Evolutionary conservation across 345 rosid genomes (phyloP).

Genomic region (Punica granatum): DNA sequence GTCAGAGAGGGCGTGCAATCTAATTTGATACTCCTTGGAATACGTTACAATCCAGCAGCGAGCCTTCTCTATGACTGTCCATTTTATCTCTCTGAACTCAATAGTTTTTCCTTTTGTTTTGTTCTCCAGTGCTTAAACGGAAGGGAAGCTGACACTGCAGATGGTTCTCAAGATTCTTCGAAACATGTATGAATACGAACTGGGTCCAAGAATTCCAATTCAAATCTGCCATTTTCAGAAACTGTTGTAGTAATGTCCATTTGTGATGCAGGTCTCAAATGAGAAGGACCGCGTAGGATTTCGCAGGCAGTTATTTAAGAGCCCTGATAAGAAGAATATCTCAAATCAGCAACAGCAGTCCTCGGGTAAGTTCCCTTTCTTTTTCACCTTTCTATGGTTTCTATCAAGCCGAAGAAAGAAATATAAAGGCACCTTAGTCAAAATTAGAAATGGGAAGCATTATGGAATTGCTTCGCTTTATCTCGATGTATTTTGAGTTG

Average conservation of each 20-base stretch:
- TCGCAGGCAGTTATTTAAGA: neutral
- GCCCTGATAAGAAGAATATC: slow-evolving; percentile 7
- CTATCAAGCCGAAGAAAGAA: neutral
- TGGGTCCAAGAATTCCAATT: neutral
- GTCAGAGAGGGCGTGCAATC: neutral
- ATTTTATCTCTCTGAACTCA: neutral
- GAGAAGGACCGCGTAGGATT: slow-evolving; percentile 11
- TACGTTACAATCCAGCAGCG: neutral
- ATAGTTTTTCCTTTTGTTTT: neutral
- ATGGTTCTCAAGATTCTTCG: neutral
- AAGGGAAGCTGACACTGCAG: neutral
- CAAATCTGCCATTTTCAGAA: neutral
- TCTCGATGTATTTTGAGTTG: neutral
- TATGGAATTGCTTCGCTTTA: neutral
- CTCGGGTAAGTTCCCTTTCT: slow-evolving; percentile 11
- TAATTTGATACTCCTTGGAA: neutral
- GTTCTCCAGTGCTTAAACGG: neutral
- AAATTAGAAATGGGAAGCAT: neutral
- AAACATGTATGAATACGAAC: neutral
- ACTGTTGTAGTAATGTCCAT: neutral
- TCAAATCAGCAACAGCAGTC: slow-evolving; percentile 12
- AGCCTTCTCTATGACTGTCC: neutral
- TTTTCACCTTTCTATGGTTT: neutral
- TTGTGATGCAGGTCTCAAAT: slow-evolving; percentile 1
- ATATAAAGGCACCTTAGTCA: neutral